phyloP scores from a whole-genome alignment of 371 early-diverging fungal species.

The Apophysomyces variabilis region DNA sequence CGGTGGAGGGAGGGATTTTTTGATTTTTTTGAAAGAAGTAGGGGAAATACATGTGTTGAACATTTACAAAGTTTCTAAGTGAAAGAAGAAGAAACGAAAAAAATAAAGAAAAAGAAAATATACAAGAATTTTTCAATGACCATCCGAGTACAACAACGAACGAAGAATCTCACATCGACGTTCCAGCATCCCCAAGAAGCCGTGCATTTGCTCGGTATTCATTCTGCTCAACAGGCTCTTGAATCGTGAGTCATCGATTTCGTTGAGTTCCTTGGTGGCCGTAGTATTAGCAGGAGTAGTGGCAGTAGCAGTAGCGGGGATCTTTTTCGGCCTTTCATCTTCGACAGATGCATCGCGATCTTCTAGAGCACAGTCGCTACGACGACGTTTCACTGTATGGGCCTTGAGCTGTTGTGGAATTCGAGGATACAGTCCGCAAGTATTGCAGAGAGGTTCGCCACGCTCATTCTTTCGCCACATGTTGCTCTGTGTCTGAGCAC shows the following conservation, averaged over 20 bases:
- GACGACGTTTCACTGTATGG: constrained; percentile 6
- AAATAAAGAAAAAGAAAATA: neutral
- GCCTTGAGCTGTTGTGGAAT: constrained; percentile 53
- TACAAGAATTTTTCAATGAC: constrained; percentile 4
- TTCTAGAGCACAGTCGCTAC: neutral
- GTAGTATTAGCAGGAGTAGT: neutral
- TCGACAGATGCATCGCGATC: neutral
- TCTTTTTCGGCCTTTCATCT: neutral
- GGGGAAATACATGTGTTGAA: constrained; percentile 2
- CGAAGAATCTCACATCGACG: constrained; percentile 35
- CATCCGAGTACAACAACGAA: constrained; percentile 18
- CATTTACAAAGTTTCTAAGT: constrained; percentile 6
- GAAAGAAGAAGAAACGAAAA: neutral
- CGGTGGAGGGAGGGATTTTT: neutral
- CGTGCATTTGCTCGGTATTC: constrained; percentile 34
- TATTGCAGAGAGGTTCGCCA: constrained; percentile 84
- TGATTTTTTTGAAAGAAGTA: neutral
- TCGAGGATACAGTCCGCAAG: constrained; percentile 83
- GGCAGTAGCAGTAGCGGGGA: too few species aligned
- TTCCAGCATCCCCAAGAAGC: constrained; percentile 37
- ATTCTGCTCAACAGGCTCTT: constrained; percentile 34
- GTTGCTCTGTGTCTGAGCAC: constrained; percentile 82
- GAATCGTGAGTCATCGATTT: constrained; percentile 36
- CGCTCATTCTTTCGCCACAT: constrained; percentile 83
- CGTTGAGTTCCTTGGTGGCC: constrained; percentile 16